phyloP scores from a whole-genome alignment of 148 eudicot genomes.

The Linanthus parryae region DNA sequence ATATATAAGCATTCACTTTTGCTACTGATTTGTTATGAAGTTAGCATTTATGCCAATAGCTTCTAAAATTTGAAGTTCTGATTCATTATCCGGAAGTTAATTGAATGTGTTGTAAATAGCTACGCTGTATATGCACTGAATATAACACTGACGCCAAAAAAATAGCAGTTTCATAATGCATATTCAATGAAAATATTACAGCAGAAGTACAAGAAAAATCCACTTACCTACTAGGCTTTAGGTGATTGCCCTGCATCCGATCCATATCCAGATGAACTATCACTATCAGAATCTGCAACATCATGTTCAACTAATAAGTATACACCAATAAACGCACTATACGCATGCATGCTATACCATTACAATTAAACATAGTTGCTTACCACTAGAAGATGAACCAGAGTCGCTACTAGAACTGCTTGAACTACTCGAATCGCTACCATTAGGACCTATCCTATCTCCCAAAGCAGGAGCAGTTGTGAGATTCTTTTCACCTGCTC shows the following conservation, averaged over 20 bases:
- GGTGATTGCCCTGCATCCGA: constrained; percentile 65
- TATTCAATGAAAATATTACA: too few relatives aligned
- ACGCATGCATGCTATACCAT: not conserved
- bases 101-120: too few relatives aligned
- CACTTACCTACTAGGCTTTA: constrained; percentile 17
- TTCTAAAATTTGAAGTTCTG: too few relatives aligned
- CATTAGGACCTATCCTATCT: constrained; percentile 38
- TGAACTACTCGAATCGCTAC: constrained; percentile 59
- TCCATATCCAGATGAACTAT: constrained; percentile 66
- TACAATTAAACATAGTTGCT: constrained; percentile 1
- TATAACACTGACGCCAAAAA: too few relatives aligned
- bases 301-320: not conserved
- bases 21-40: too few relatives aligned
- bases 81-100: too few relatives aligned
- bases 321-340: not conserved
- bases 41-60: too few relatives aligned
- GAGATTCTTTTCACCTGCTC: constrained; percentile 33
- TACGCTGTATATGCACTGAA: too few relatives aligned
- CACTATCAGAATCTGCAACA: constrained; percentile 74
- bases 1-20: too few relatives aligned
- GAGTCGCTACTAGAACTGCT: constrained; percentile 93
- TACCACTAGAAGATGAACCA: constrained; percentile 87
- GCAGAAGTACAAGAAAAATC: too few relatives aligned
- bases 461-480: constrained; percentile 36
- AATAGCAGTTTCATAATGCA: too few relatives aligned